These are phyloP conservation scores for Leucocoprinus leucothites DNA, from an alignment of 768 basidiomycete genomes.

Conservation along the genomic window DNA sequence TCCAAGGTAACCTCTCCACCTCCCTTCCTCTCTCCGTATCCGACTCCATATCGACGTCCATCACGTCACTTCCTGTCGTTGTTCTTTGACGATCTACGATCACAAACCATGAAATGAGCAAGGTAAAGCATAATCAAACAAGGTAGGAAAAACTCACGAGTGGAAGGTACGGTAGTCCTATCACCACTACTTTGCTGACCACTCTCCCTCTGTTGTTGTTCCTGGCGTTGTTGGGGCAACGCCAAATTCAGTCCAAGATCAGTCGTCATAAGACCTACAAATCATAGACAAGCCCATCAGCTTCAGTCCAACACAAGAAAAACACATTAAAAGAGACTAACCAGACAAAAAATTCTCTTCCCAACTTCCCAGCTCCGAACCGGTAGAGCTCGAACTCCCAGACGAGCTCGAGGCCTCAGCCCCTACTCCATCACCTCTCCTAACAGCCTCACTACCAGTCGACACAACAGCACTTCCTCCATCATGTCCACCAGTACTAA, in stretches of 20 bases:
- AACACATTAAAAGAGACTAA: background rate
- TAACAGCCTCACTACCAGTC: background rate
- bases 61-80: background rate
- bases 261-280: background rate
- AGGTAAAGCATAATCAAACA: background rate
- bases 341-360: conserved; percentile 10
- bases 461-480: background rate
- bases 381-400: no score
- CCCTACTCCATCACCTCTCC: background rate
- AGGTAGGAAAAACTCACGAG: background rate
- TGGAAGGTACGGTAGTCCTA: background rate
- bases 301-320: background rate
- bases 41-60: conserved; percentile 11
- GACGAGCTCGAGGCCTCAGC: no score
- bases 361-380: background rate
- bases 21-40: conserved; percentile 9
- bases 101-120: background rate
- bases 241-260: background rate
- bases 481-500: no score
- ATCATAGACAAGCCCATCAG: background rate
- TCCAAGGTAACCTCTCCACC: conserved; percentile 12
- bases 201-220: background rate
- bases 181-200: background rate
- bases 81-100: background rate
- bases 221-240: background rate